Percentiles rank a stretch among this genome's conserved stretches.
Conservation (phyloP, 768 basidiomycete genomes). For the Hypholoma fasciculare region DNA sequence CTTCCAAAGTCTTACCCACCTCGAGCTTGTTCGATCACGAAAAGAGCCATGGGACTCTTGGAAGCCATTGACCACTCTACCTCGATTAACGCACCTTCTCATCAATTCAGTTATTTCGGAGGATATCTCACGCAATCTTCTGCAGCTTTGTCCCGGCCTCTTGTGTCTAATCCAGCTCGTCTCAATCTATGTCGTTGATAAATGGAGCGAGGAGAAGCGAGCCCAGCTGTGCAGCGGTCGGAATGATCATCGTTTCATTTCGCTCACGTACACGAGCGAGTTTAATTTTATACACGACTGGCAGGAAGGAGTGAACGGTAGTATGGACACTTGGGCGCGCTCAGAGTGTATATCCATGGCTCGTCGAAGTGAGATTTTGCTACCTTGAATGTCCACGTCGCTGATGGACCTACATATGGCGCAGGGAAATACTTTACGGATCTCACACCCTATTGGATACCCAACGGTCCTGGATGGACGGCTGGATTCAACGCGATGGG, state of each 20-base stretch:
- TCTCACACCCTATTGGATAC: background rate
- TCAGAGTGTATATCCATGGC: background rate
- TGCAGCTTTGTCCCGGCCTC: background rate
- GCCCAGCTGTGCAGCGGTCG: background rate
- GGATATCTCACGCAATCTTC: background rate
- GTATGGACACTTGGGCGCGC: background rate
- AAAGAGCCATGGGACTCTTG: background rate
- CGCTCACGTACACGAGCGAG: background rate
- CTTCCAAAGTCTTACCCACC: background rate
- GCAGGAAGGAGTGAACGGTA: background rate
- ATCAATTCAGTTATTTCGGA: background rate
- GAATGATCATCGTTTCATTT: background rate
- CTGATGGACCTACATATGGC: too few species aligned
- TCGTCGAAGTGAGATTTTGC: background rate
- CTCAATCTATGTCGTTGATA: background rate
- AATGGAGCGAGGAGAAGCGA: background rate
- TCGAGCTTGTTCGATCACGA: background rate
- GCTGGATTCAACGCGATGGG: background rate
- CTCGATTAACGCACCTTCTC: slow-evolving; percentile 1
- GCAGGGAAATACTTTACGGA: slow-evolving; percentile 1
- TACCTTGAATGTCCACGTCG: background rate
- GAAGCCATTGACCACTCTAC: background rate
- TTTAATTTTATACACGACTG: slow-evolving; percentile 1
- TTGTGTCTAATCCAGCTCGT: slow-evolving; percentile 2
- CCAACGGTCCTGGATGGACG: background rate